phyloP scores from a whole-genome alignment of 1,284 basidiomycete species.

The Bjerkandera adusta region DNA sequence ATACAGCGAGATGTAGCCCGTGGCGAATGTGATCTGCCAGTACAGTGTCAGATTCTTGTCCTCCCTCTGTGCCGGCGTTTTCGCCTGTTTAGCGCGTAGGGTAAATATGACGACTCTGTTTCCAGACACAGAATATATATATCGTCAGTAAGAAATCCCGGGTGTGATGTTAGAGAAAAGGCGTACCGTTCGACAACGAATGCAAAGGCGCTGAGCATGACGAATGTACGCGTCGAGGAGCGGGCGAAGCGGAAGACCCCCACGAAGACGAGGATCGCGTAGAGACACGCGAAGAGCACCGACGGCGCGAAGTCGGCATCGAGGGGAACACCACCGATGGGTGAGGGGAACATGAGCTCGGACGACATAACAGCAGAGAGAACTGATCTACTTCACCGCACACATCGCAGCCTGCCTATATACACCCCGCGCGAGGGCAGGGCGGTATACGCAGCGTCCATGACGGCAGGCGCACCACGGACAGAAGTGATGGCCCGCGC shows the following conservation, averaged over 20 bases:
- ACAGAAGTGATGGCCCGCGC: too few relatives aligned
- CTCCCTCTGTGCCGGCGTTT: slow-evolving; percentile 18
- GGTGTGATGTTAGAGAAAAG: not conserved
- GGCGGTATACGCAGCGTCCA: too few relatives aligned
- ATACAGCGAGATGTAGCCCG: slow-evolving; percentile 30
- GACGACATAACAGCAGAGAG: slow-evolving; percentile 13
- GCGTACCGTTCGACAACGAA: slow-evolving; percentile 20
- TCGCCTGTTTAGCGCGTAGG: slow-evolving; percentile 30
- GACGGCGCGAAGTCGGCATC: slow-evolving; percentile 15
- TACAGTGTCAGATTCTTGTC: slow-evolving; percentile 28
- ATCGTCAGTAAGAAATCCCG: not conserved
- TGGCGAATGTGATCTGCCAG: slow-evolving; percentile 29
- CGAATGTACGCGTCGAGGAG: slow-evolving; percentile 15
- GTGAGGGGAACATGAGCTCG: slow-evolving; percentile 16
- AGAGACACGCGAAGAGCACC: slow-evolving; percentile 17
- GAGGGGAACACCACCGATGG: slow-evolving; percentile 18
- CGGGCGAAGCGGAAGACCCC: slow-evolving; percentile 14
- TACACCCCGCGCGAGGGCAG: too few relatives aligned
- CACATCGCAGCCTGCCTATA: too few relatives aligned
- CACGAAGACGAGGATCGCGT: slow-evolving; percentile 17
- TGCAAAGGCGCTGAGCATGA: slow-evolving; percentile 14
- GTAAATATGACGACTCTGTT: slow-evolving; percentile 26
- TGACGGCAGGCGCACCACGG: too few relatives aligned
- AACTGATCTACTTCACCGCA: too few relatives aligned
- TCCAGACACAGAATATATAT: not conserved